Evolutionary conservation across 2,329 filamentous ascomycete genomes (phyloP), one percentile per base, ranked within the genome.

Genomic region (Aspergillus nomiae): DNA sequence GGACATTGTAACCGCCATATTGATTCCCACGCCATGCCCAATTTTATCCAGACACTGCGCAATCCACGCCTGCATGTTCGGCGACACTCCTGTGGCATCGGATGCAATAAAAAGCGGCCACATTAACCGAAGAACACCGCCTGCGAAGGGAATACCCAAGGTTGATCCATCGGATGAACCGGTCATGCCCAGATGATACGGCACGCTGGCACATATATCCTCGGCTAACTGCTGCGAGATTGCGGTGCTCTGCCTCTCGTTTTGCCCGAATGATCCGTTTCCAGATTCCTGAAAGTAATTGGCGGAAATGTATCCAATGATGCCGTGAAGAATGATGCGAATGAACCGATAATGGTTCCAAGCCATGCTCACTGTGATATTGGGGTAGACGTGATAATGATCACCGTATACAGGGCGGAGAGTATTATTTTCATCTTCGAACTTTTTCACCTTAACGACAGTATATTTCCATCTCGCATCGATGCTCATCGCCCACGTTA

Each of bases 281-380:
- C 38, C 53, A 5, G 54, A 19, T 26, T 32, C 26, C 28, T 21
- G 46, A 4, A 24, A 24, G 32, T 24, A 5, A 30, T n/a, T 21
- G 56, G 30, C 21, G 55, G n/a, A 54, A 43, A 60, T 19, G 14
- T 32, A 58, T 24, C 53, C 38, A 9, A 69, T 45, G 11, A 67
- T 60, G 19, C 58, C 61, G 6, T 68, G 58, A 9, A 72, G 56
- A 24, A 67, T 59, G 10, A 72, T 65, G 14, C 68, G 66, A n/a
- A 66, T 64, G 61, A 70, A 69, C 4, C 68, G 69, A 54, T 70
- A 67, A 16, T 67, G 60, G 38, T 67, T 72, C 70, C 71, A 72
- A 59, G 64, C 61, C n/a, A 61, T 57, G 26, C 66, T 65, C 10
- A 67, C n/a, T 3, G 48, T 54, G n/a, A 65, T 51, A n/a, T 66